A percentile compares a stretch with the other conserved stretches of the same genome.
phyloP scores from a whole-genome alignment of 805 yeast genomes.

The Suhomyces faveliae region DNA sequence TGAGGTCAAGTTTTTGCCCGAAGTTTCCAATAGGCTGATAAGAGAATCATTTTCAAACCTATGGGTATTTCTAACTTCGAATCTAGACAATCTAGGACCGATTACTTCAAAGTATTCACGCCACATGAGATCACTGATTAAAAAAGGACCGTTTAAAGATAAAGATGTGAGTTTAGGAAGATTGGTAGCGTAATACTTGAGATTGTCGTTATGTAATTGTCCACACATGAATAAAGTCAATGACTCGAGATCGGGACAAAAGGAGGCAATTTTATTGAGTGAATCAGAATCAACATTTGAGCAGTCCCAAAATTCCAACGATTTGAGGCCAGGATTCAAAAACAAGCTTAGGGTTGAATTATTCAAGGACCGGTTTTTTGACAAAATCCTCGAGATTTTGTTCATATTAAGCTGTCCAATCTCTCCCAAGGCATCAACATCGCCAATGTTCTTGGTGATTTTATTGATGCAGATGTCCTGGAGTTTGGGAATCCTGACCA shows the following conservation, averaged over 20 bases:
- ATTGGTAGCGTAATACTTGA: slow-evolving; percentile 61
- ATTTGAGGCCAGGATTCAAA: slow-evolving; percentile 54
- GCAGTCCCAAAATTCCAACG: slow-evolving; percentile 88
- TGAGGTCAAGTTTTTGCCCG: slow-evolving; percentile 51
- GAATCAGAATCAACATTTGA: slow-evolving; percentile 70
- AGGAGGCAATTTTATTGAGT: slow-evolving; percentile 67
- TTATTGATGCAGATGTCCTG: slow-evolving; percentile 79
- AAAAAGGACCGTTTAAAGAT: slow-evolving; percentile 84
- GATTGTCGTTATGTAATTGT: slow-evolving; percentile 73
- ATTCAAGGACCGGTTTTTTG: slow-evolving; percentile 78
- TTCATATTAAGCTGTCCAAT: slow-evolving; percentile 72
- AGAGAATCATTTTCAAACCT: slow-evolving; percentile 71
- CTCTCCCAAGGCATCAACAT: slow-evolving; percentile 82
- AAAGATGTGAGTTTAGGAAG: slow-evolving; percentile 54
- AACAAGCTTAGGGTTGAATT: slow-evolving; percentile 73
- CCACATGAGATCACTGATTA: slow-evolving; percentile 79
- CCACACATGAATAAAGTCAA: slow-evolving; percentile 90
- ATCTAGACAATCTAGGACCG: slow-evolving; percentile 52
- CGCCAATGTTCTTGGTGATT: slow-evolving; percentile 65
- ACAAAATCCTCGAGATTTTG: slow-evolving; percentile 71
- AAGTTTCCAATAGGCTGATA: slow-evolving; percentile 56
- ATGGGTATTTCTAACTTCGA: slow-evolving; percentile 79
- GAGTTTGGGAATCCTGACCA: slow-evolving; percentile 61
- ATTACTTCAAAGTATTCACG: slow-evolving; percentile 61
- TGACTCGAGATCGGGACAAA: slow-evolving; percentile 67